Conservation (phyloP, 2,329 filamentous ascomycete genomes). For the Monosporascus sp. region DNA sequence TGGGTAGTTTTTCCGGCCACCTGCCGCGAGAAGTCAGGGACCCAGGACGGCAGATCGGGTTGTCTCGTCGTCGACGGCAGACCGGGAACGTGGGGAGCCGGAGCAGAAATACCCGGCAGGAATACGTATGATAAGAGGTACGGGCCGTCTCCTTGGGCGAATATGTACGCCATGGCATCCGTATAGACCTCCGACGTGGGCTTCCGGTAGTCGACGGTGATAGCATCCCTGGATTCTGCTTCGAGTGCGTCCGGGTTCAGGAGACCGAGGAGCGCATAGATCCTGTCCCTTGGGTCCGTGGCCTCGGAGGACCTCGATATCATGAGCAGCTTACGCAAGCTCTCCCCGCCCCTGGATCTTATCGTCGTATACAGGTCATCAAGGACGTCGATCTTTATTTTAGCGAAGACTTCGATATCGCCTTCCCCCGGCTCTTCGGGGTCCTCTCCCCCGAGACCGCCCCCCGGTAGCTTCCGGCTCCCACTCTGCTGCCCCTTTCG, state of each 20-base stretch:
- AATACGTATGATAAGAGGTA: conserved; percentile 1
- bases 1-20: background rate
- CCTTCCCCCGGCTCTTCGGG: no score
- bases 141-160: conserved; percentile 3
- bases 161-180: conserved; percentile 2
- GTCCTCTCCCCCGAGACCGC: no score
- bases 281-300: conserved; percentile 6
- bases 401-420: background rate
- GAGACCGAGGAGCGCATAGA: conserved; percentile 5
- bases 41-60: conserved; percentile 5
- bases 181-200: conserved; percentile 1
- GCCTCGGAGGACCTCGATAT: conserved; percentile 4
- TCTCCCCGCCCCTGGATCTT: conserved; percentile 2
- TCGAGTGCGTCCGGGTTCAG: background rate
- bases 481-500: no score
- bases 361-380: conserved; percentile 1
- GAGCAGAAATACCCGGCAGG: conserved; percentile 1
- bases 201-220: conserved; percentile 2
- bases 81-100: background rate
- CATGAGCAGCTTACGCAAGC: conserved; percentile 1
- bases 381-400: conserved; percentile 2
- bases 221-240: background rate
- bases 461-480: no score
- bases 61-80: background rate
- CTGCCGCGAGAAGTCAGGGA: conserved; percentile 5